Conservation (phyloP, 805 yeast species). For the Candida awuae region DNA sequence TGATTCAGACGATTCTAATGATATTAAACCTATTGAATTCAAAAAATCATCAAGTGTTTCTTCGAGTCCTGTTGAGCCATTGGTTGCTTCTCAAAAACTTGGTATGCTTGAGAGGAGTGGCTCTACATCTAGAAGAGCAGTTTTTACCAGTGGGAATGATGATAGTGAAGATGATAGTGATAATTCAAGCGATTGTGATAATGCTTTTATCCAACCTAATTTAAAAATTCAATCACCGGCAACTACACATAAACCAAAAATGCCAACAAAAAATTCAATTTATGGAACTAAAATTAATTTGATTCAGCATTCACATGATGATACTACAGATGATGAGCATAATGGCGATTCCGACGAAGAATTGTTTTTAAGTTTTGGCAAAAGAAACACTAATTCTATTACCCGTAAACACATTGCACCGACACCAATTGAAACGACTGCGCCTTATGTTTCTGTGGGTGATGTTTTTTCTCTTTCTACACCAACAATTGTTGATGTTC, state of each 20-base stretch:
- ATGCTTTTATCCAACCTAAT: background rate
- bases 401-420: background rate
- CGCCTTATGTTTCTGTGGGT: constrained; percentile 1
- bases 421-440: background rate
- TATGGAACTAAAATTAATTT: constrained; percentile 13
- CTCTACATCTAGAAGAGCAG: background rate
- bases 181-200: background rate
- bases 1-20: background rate
- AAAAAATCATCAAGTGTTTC: constrained; percentile 5
- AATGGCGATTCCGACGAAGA: constrained; percentile 9
- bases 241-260: background rate
- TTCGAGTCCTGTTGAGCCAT: background rate
- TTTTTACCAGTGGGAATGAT: constrained; percentile 6
- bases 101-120: background rate
- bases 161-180: constrained; percentile 1
- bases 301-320: background rate
- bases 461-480: constrained; percentile 2
- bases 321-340: constrained; percentile 3
- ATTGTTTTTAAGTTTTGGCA: constrained; percentile 10
- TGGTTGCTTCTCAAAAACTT: background rate
- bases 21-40: constrained; percentile 7
- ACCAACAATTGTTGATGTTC: constrained; percentile 14
- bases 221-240: background rate
- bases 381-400: background rate
- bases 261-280: constrained; percentile 7